Evolutionary conservation across 805 yeast species (phyloP), one percentile per base, ranked within the genome.

Genomic region (Candida odintsovae): DNA sequence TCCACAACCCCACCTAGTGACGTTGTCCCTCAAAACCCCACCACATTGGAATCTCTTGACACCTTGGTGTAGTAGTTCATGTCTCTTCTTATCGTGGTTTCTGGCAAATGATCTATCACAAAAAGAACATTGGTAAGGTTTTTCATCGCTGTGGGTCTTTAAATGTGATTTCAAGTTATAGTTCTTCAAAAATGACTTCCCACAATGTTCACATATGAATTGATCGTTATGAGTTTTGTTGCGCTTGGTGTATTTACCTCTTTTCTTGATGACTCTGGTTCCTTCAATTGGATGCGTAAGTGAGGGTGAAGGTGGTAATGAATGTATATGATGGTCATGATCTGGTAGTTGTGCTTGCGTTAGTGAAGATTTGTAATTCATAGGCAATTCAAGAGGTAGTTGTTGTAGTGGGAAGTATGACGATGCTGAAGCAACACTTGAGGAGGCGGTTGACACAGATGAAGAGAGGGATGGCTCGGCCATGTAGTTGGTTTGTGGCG

Each of bases 111-210:
- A 76, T 59, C 82, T 80, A 18, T 75, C 69, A 61, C 94, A 86
- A 45, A 71, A 70, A 18, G 75, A 64, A 60, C 94, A 86, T 40
- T 74, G 73, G 65, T 70, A 84, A 6, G 94, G 94, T 47, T 83
- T 77, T 42, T 82, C 90, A 41, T 76, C 73, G 6, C 88, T 81
- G 62, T 86, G 96, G 0, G 95, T 85, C 44, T 90, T 71, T 62
- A 81, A 66, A 64, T 87, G 96, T 0, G 90, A 82, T 53, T 87
- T 83, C 55, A 87, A 70, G 61, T 88, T 87, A 62, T 88, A 87
- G 0, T 90, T 89, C 43, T 95, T 65, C 2, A 92, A 83, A 60
- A 88, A 87, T 31, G 79, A 66, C 64, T 84, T 86, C 21, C 78
- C 85, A 64, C 96, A 87, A 40, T 80, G 69, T 46, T 79, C 76